phyloP scores from a whole-genome alignment of 1,139 yeast genomes.

The Suhomyces guaymorum region DNA sequence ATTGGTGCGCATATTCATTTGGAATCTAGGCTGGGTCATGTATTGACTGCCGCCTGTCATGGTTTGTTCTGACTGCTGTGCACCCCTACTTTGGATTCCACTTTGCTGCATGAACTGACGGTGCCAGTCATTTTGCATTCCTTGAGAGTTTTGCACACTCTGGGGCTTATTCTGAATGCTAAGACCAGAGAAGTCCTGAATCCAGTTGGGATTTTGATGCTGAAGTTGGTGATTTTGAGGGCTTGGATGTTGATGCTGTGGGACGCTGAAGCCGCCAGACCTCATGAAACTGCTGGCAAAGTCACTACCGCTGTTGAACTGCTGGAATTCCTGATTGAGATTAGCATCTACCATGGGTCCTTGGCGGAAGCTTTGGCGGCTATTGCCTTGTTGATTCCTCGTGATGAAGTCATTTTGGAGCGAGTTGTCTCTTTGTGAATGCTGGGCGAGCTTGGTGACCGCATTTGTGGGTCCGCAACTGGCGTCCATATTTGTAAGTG shows the following conservation, averaged over 20 bases:
- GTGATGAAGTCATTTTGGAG: constrained; percentile 22
- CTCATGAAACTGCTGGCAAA: constrained; percentile 26
- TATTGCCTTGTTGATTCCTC: constrained; percentile 12
- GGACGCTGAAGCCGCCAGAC: constrained; percentile 14
- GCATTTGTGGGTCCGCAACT: constrained; percentile 30
- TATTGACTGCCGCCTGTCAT: too few species aligned
- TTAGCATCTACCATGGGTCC: constrained; percentile 24
- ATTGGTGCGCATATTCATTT: constrained; percentile 23
- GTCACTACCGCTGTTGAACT: constrained; percentile 24
- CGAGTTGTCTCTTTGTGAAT: constrained; percentile 26
- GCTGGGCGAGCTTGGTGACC: constrained; percentile 24
- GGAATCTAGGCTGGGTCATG: constrained; percentile 11
- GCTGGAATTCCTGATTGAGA: constrained; percentile 39
- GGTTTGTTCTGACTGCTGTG: constrained; percentile 5
- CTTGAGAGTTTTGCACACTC: too few species aligned
- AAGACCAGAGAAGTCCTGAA: constrained; percentile 12
- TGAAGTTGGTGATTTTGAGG: not conserved
- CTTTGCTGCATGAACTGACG: constrained; percentile 20
- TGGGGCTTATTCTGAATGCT: constrained; percentile 10
- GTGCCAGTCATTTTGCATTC: constrained; percentile 10
- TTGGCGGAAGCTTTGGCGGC: constrained; percentile 13
- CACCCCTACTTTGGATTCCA: constrained; percentile 4
- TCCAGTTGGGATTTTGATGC: constrained; percentile 6
- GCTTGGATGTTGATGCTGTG: constrained; percentile 8
- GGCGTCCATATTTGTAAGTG: constrained; percentile 22